Evolutionary conservation across 768 basidiomycete species (phyloP).

Genomic region (Lepiota venenata): DNA sequence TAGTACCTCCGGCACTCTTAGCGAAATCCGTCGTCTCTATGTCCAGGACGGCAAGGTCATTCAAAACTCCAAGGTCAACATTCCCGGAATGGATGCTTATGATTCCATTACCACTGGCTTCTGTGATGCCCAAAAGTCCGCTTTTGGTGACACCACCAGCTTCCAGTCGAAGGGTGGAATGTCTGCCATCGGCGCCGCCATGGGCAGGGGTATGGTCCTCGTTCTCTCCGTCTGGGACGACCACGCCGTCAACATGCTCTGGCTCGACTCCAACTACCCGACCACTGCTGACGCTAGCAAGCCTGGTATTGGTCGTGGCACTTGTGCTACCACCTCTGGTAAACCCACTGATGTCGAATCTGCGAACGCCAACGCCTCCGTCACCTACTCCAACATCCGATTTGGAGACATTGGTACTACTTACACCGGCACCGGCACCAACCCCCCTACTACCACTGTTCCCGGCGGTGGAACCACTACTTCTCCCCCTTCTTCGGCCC

Average conservation of each 20-base stretch:
- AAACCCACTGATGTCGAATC: slow-evolving; percentile 41
- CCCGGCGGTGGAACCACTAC: slow-evolving; percentile 17
- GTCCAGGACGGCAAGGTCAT: slow-evolving; percentile 51
- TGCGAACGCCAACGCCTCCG: slow-evolving; percentile 33
- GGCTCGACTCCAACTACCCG: slow-evolving; percentile 51
- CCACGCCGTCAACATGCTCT: slow-evolving; percentile 51
- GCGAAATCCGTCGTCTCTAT: slow-evolving; percentile 52
- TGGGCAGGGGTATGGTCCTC: slow-evolving; percentile 43
- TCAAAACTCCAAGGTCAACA: slow-evolving; percentile 44
- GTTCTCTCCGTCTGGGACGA: slow-evolving; percentile 52
- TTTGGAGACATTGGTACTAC: slow-evolving; percentile 49
- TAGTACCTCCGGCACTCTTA: slow-evolving; percentile 42
- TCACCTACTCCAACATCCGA: slow-evolving; percentile 54
- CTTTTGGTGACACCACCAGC: slow-evolving; percentile 42
- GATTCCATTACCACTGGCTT: slow-evolving; percentile 48
- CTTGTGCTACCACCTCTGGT: slow-evolving; percentile 46
- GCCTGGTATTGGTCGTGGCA: slow-evolving; percentile 46
- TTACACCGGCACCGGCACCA: slow-evolving; percentile 19
- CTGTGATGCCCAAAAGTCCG: slow-evolving; percentile 46
- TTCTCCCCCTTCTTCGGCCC: slow-evolving; percentile 24
- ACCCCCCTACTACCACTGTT: too few relatives aligned
- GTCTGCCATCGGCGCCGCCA: slow-evolving; percentile 27
- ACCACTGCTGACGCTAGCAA: slow-evolving; percentile 24
- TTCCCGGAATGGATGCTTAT: slow-evolving; percentile 33
- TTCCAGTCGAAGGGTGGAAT: slow-evolving; percentile 44